Conservation (phyloP, 768 basidiomycete genomes). For the Gloeopeniophorella convolvens region DNA sequence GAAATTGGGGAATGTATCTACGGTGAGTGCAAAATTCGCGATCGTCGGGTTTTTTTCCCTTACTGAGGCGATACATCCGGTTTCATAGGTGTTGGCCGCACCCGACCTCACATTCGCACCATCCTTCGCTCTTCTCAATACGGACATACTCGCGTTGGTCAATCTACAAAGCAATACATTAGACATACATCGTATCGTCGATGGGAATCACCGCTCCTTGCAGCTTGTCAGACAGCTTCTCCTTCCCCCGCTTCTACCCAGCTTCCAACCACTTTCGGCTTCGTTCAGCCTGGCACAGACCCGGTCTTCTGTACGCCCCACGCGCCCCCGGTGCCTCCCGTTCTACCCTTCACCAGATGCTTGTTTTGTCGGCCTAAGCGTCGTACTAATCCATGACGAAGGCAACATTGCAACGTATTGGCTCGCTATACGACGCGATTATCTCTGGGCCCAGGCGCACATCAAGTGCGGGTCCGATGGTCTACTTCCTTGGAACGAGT, state of each 20-base stretch:
- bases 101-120: conserved; percentile 16
- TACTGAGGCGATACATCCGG: background rate
- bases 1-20: conserved; percentile 11
- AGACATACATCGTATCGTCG: conserved; percentile 8
- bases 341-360: conserved; percentile 10
- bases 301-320: background rate
- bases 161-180: conserved; percentile 5
- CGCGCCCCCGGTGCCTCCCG: conserved; percentile 7
- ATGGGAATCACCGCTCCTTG: background rate
- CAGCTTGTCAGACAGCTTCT: conserved; percentile 1
- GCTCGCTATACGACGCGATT: conserved; percentile 8
- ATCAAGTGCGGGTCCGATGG: background rate
- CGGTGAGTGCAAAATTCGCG: background rate
- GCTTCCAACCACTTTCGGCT: background rate
- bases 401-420: background rate
- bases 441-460: background rate
- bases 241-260: conserved; percentile 1
- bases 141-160: conserved; percentile 1
- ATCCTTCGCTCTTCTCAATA: conserved; percentile 14
- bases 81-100: conserved; percentile 3
- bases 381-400: background rate
- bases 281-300: conserved; percentile 4
- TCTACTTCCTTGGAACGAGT: conserved; percentile 8
- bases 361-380: conserved; percentile 10
- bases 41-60: background rate